Evolutionary conservation across 441 rosid species (phyloP).

Genomic region (Brassica balearica): DNA sequence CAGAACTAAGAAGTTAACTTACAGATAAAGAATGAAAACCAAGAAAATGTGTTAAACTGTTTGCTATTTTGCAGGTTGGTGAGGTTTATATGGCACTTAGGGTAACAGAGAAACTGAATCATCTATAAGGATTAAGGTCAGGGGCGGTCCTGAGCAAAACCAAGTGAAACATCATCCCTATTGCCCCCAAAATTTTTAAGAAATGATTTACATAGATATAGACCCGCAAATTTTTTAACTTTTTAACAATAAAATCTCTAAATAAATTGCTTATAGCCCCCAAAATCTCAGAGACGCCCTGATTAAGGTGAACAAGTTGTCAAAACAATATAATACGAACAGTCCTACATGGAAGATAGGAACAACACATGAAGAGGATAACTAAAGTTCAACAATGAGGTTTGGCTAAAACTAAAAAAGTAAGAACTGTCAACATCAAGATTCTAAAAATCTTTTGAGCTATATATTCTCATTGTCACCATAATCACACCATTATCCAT

Average conservation of each 20-base stretch:
- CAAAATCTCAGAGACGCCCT: too few relatives aligned
- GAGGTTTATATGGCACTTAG: background rate
- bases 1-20: background rate
- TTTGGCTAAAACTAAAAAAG: background rate
- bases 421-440: background rate
- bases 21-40: background rate
- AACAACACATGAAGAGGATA: background rate
- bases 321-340: background rate
- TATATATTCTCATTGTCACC: conserved; percentile 1
- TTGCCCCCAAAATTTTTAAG: too few relatives aligned
- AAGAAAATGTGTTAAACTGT: background rate
- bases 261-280: too few relatives aligned
- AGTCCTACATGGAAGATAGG: background rate
- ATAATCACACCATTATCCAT: background rate
- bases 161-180: too few relatives aligned
- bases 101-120: background rate
- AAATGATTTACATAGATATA: too few relatives aligned
- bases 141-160: too few relatives aligned
- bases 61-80: background rate
- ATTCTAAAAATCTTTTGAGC: background rate
- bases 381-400: background rate
- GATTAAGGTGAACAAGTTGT: background rate
- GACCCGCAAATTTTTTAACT: too few relatives aligned
- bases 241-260: too few relatives aligned
- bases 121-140: background rate